Evolutionary conservation across 495 filamentous ascomycete genomes (phyloP).

Genomic region (Podospora sp.): DNA sequence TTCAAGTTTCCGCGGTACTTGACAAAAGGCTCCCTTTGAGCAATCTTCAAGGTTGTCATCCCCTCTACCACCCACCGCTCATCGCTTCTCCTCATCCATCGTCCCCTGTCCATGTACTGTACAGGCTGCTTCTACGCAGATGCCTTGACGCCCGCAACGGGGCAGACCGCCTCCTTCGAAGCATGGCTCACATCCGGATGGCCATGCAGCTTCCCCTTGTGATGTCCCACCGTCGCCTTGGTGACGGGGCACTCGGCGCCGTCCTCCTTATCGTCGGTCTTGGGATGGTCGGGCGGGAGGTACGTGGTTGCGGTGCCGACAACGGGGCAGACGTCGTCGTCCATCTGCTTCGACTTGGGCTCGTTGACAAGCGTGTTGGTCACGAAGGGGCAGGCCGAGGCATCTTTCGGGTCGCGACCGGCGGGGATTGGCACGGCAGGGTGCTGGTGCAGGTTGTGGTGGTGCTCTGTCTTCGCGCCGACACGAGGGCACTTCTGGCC

Average conservation of each 20-base stretch:
- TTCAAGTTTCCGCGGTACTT: background rate
- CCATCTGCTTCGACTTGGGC: conserved; percentile 47
- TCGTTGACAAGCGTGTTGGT: conserved; percentile 42
- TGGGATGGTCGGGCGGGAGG: conserved; percentile 50
- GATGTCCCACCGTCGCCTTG: conserved; percentile 50
- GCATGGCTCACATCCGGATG: conserved; percentile 41
- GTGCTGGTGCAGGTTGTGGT: conserved; percentile 48
- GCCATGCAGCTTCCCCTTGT: conserved; percentile 46
- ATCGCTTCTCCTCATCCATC: background rate
- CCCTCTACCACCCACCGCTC: too few relatives aligned
- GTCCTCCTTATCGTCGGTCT: conserved; percentile 42
- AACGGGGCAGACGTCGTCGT: conserved; percentile 51
- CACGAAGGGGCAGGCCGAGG: conserved; percentile 49
- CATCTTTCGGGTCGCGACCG: conserved; percentile 37
- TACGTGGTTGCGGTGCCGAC: conserved; percentile 50
- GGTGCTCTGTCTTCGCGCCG: conserved; percentile 50
- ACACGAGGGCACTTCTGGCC: conserved; percentile 49
- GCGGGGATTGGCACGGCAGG: conserved; percentile 39
- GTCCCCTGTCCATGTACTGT: background rate
- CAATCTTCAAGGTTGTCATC: background rate
- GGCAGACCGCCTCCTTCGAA: conserved; percentile 41
- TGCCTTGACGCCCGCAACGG: conserved; percentile 40
- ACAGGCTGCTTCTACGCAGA: background rate
- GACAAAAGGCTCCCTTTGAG: too few relatives aligned
- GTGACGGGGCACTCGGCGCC: conserved; percentile 54